Percentiles rank a stretch among this genome's conserved stretches.
Conservation (phyloP, 352 stramenopile genomes). For the Globisporangium okanoganense region DNA sequence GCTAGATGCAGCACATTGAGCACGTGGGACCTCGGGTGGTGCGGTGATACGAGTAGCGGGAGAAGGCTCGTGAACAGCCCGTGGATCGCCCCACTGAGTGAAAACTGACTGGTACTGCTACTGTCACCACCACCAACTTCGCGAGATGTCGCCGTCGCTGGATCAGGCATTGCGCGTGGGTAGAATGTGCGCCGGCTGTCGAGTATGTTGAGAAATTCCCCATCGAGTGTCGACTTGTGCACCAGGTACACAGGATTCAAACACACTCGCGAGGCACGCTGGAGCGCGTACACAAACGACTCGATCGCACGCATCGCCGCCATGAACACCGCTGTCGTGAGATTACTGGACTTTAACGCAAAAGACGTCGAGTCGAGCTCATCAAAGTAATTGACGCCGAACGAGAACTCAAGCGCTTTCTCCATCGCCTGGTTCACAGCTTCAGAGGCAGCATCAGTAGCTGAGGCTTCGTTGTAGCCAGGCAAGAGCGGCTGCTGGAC, state of each 20-base stretch:
- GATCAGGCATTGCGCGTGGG: constrained; percentile 23
- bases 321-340: constrained; percentile 46
- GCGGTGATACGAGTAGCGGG: constrained; percentile 38
- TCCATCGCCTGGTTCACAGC: constrained; percentile 18
- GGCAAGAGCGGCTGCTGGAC: constrained; percentile 56
- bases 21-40: constrained; percentile 51
- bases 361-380: constrained; percentile 40
- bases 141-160: not conserved
- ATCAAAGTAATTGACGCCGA: constrained; percentile 78
- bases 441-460: not conserved
- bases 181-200: constrained; percentile 31
- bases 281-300: constrained; percentile 44
- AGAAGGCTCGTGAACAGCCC: constrained; percentile 43
- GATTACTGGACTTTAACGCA: constrained; percentile 42
- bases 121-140: not conserved
- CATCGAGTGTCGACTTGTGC: constrained; percentile 19
- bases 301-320: constrained; percentile 63
- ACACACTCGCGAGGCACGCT: constrained; percentile 21
- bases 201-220: constrained; percentile 25
- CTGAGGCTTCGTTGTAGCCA: constrained; percentile 4
- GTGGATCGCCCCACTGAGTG: constrained; percentile 36
- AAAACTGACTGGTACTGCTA: constrained; percentile 20
- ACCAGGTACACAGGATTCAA: constrained; percentile 48
- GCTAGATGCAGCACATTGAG: constrained; percentile 46
- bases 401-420: constrained; percentile 16